Evolutionary conservation across 108 stramenopile species (phyloP).

Genomic region (Nitzschia sp.): DNA sequence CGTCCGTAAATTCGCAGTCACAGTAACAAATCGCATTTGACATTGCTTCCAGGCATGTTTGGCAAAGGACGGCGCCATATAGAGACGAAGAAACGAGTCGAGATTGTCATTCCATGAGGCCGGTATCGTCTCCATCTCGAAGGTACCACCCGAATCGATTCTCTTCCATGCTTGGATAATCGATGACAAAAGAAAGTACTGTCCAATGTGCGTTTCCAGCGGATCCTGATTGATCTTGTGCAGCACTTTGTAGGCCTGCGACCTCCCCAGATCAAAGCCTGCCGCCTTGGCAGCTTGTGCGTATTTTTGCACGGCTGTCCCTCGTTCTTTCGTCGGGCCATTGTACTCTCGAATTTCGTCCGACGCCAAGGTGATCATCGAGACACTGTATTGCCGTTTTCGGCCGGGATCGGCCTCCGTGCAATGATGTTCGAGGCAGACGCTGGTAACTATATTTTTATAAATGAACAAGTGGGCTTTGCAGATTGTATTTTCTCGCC

Average conservation of each 20-base stretch:
- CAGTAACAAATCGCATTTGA: not conserved
- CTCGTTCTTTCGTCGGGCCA: not conserved
- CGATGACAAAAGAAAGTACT: not conserved
- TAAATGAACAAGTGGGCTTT: conserved; percentile 2
- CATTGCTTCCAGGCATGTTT: not conserved
- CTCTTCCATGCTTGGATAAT: not conserved
- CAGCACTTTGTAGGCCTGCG: not conserved
- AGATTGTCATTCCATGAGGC: not conserved
- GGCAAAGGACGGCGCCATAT: not conserved
- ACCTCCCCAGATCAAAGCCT: not conserved
- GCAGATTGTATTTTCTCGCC: not conserved
- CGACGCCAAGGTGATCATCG: not conserved
- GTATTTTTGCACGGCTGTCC: not conserved
- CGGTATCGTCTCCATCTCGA: not conserved
- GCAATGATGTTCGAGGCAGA: not conserved
- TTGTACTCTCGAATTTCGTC: conserved; percentile 1
- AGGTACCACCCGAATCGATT: not conserved
- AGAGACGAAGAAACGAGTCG: not conserved
- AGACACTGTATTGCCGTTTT: not conserved
- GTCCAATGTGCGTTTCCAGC: not conserved
- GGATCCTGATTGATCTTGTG: not conserved
- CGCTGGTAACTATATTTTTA: conserved; percentile 7
- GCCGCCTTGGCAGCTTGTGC: not conserved
- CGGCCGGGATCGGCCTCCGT: not conserved
- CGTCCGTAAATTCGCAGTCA: not conserved